phyloP scores from a whole-genome alignment of 148 eudicot genomes.

The Salicornia ramosissima region DNA sequence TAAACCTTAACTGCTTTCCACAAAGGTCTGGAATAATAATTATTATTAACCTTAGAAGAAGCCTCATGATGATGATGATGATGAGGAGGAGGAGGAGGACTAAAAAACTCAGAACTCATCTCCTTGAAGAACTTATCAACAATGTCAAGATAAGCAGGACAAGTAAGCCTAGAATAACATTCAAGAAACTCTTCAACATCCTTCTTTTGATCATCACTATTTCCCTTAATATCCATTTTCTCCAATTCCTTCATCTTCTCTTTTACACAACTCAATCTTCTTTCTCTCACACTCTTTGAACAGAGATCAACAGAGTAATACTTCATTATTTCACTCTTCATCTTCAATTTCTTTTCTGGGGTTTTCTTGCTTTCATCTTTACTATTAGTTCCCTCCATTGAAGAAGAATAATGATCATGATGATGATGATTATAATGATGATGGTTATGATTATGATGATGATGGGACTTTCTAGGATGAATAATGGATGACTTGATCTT shows the following conservation, averaged over 20 bases:
- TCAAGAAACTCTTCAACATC: conserved; percentile 60
- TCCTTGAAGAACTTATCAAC: conserved; percentile 56
- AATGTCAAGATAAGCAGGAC: conserved; percentile 54
- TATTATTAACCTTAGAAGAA: conserved; percentile 3
- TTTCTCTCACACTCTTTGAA: conserved; percentile 18
- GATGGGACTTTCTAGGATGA: conserved; percentile 4
- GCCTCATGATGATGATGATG: too few species aligned
- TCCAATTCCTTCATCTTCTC: conserved; percentile 55
- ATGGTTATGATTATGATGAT: too few species aligned
- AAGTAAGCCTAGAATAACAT: conserved; percentile 50
- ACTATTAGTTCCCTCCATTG: conserved; percentile 3
- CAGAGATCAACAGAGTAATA: conserved; percentile 14
- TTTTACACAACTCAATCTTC: conserved; percentile 28
- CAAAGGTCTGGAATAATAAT: conserved; percentile 3
- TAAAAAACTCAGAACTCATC: conserved; percentile 39
- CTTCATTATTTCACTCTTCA: conserved; percentile 12
- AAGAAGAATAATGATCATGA: too few species aligned
- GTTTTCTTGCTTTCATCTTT: neutral
- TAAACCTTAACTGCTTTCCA: neutral
- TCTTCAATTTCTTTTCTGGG: conserved; percentile 16
- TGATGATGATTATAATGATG: too few species aligned
- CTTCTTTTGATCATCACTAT: conserved; percentile 44
- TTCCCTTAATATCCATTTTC: conserved; percentile 33
- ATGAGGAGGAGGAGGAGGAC: too few species aligned
- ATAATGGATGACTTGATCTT: conserved; percentile 4